Percentiles rank a stretch among this genome's conserved stretches.
Conservation (phyloP, 2,329 filamentous ascomycete species). For the Aphanoascus verrucosus region DNA sequence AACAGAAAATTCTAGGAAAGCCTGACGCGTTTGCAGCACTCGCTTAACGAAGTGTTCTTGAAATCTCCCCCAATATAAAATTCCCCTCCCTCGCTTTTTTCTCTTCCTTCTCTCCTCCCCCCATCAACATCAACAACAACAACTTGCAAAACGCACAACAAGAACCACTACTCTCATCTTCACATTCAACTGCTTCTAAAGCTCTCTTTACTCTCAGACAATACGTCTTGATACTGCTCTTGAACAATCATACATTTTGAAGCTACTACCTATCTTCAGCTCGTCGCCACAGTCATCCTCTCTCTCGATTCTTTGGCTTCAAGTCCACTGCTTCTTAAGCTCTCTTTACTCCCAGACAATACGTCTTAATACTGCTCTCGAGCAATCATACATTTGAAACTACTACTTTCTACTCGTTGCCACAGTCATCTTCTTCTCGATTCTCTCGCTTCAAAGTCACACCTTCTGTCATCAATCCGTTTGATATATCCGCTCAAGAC, state of each 20-base stretch:
- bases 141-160: too few relatives aligned
- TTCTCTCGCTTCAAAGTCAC: neutral
- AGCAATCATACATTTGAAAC: neutral
- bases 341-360: neutral
- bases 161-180: neutral
- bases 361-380: neutral
- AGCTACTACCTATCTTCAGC: neutral
- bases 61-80: slow-evolving; percentile 10
- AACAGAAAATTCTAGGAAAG: slow-evolving; percentile 1
- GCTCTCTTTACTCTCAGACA: neutral
- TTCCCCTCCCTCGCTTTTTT: neutral
- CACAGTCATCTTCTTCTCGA: neutral
- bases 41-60: neutral
- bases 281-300: neutral
- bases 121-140: neutral
- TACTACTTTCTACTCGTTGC: neutral
- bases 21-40: neutral
- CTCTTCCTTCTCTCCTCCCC: slow-evolving; percentile 2
- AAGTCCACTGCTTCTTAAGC: neutral
- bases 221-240: neutral
- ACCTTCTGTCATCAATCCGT: neutral
- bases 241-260: neutral
- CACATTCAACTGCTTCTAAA: neutral
- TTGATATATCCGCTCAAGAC: neutral
- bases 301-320: neutral